Percentiles rank a stretch among this genome's conserved stretches.
Conservation (phyloP, 2,329 filamentous ascomycete genomes). For the Cercospora sp. region DNA sequence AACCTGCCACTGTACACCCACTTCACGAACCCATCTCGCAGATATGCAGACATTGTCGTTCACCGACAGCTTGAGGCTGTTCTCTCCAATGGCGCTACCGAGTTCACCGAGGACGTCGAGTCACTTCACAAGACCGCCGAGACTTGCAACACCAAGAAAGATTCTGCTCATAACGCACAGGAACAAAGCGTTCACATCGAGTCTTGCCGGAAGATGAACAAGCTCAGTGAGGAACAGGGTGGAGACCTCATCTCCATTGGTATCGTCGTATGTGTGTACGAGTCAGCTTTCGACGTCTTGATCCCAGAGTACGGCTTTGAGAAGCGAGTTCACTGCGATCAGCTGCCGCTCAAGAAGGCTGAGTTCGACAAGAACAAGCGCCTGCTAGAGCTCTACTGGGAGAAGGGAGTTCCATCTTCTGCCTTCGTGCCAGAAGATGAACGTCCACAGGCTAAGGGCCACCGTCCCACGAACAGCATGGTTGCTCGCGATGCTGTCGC, state of each 20-base stretch:
- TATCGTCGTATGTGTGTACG: conserved; percentile 95
- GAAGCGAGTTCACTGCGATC: conserved; percentile 98
- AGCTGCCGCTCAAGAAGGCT: conserved; percentile 97
- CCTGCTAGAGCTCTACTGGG: conserved; percentile 96
- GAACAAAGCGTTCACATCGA: conserved; percentile 99
- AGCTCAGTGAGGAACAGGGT: conserved; percentile 78
- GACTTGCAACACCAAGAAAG: conserved; percentile 97
- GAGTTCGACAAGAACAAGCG: conserved; percentile 97
- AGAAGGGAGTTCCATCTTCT: conserved; percentile 96
- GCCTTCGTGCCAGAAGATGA: conserved; percentile 97
- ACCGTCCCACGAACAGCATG: conserved; percentile 53
- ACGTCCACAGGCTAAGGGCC: conserved; percentile 74
- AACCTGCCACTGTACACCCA: conserved; percentile 96
- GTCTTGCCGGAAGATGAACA: conserved; percentile 93
- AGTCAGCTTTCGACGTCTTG: conserved; percentile 96
- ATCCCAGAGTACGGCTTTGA: conserved; percentile 99
- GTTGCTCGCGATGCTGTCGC: conserved; percentile 80
- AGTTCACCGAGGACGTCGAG: conserved; percentile 88
- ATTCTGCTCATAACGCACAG: conserved; percentile 94
- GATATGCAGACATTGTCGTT: conserved; percentile 92
- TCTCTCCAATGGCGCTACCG: conserved; percentile 75
- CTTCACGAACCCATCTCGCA: conserved; percentile 91
- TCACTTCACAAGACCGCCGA: conserved; percentile 88
- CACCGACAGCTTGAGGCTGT: conserved; percentile 91
- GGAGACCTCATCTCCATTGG: conserved; percentile 94